Base-by-base conservation (phyloP, 2,329 filamentous ascomycete species). In the Trichoderma koningiopsis region DNA sequence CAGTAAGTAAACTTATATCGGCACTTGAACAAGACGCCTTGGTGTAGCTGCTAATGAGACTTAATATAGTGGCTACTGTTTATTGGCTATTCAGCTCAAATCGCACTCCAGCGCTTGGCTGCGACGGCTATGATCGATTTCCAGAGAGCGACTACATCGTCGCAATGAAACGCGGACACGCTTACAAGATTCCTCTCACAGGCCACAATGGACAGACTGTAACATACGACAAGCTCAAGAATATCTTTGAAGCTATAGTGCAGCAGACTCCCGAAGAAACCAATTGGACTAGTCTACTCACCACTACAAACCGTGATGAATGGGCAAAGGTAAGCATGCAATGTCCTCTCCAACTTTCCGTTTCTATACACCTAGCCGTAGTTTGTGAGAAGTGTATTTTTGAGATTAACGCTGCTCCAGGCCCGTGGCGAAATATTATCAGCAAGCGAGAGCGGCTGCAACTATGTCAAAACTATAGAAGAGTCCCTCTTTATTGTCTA, bases 281-380 rank as follows among this genome's bases (percentile, higher is more conserved):
- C 1, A 58, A 43, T 27, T 70, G 66, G 66, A 43, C 66, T 1
- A 52, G 69, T 33, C 37, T 72, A 13, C 52, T 72, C 4, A 71
- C 66, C 10, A 64, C 65, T n/a, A 69, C 63, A n/a, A 49, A 71
- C 27, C 69, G 71, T 3, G 55, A 69, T n/a, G 53, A 63, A 14
- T 72, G 71, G 71, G 69, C 71, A 35, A 57, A 43, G 56, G 70
- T 71, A 47, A 62, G 70, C 59, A 22, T 8, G 1, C 31, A 11
- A n/a, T 27, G 4, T n/a, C 27, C 3, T n/a, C 11, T 2, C n/a
- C n/a, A n/a, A n/a, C n/a, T n/a, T n/a, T n/a, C n/a, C n/a, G n/a
- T n/a, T n/a, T n/a, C n/a, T n/a, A n/a, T n/a, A n/a, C n/a, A n/a
- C n/a, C n/a, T n/a, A n/a, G n/a, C n/a, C n/a, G n/a, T n/a, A n/a